A percentile compares a stretch with the other conserved stretches of the same genome.
These are phyloP conservation scores for Didymella keratinophila DNA, from an alignment of 2,329 filamentous ascomycete species.

Conservation along the genomic window DNA sequence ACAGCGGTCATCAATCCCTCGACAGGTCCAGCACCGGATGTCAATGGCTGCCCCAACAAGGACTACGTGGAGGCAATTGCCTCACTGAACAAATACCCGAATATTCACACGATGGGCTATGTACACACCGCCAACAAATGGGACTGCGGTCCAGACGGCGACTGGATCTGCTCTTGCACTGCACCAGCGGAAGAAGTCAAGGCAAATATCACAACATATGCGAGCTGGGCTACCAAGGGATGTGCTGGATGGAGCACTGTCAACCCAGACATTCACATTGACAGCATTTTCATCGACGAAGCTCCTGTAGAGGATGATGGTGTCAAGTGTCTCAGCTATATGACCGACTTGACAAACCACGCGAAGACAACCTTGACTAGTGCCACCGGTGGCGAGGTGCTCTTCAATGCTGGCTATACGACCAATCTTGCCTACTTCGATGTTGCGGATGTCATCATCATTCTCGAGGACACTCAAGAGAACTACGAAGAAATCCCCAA, in stretches of 20 bases:
- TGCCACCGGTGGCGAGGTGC: conserved; percentile 14
- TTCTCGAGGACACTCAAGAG: conserved; percentile 8
- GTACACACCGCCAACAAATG: conserved; percentile 19
- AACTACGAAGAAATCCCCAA: conserved; percentile 14
- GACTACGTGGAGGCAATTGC: conserved; percentile 16
- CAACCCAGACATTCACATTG: conserved; percentile 16
- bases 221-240: conserved; percentile 9
- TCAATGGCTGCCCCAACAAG: conserved; percentile 13
- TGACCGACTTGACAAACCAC: conserved; percentile 16
- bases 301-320: conserved; percentile 15
- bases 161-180: conserved; percentile 17
- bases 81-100: conserved; percentile 10
- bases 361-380: conserved; percentile 13
- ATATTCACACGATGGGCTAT: conserved; percentile 21
- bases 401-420: conserved; percentile 17
- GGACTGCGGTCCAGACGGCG: conserved; percentile 1
- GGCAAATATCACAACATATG: conserved; percentile 20
- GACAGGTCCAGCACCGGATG: conserved; percentile 10
- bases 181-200: conserved; percentile 15
- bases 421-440: conserved; percentile 17
- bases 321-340: conserved; percentile 15
- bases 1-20: conserved; percentile 20
- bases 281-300: conserved; percentile 22
- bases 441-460: conserved; percentile 14
- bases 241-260: conserved; percentile 14